Evolutionary conservation across 768 basidiomycete genomes (phyloP).

Genomic region (Solioccasus polychromus): DNA sequence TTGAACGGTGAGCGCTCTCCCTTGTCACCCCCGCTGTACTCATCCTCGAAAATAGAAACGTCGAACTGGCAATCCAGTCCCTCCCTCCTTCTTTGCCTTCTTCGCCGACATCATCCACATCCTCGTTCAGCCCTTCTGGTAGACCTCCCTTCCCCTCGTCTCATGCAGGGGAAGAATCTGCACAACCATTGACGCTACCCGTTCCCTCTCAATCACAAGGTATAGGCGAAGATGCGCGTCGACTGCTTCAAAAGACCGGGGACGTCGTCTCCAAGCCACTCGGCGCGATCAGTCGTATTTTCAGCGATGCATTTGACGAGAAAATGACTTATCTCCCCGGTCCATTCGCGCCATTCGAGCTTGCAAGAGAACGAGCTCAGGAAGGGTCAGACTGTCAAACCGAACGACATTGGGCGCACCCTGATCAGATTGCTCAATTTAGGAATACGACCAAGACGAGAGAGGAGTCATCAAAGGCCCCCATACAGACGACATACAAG

Average conservation of each 20-base stretch:
- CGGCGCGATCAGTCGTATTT: slow-evolving; percentile 84
- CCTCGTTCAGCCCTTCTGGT: slow-evolving; percentile 38
- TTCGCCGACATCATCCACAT: slow-evolving; percentile 31
- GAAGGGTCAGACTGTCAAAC: slow-evolving; percentile 36
- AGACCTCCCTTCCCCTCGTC: slow-evolving; percentile 38
- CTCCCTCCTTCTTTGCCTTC: slow-evolving; percentile 33
- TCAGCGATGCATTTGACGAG: slow-evolving; percentile 79
- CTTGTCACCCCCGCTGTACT: slow-evolving; percentile 1
- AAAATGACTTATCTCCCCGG: slow-evolving; percentile 64
- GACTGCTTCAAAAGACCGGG: slow-evolving; percentile 85
- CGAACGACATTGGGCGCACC: slow-evolving; percentile 39
- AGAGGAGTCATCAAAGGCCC: slow-evolving; percentile 27
- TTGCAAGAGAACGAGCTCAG: slow-evolving; percentile 49
- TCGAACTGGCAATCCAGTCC: slow-evolving; percentile 57
- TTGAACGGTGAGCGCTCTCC: slow-evolving; percentile 61
- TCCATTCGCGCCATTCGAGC: slow-evolving; percentile 66
- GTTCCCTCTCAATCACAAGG: slow-evolving; percentile 34
- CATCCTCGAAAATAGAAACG: slow-evolving; percentile 39
- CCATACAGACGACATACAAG: slow-evolving; percentile 70
- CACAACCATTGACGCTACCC: slow-evolving; percentile 69
- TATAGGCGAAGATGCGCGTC: slow-evolving; percentile 66
- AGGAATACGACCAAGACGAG: slow-evolving; percentile 38
- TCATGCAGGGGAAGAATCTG: slow-evolving; percentile 86
- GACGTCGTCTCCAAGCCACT: slow-evolving; percentile 89
- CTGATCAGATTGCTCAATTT: slow-evolving; percentile 34